A percentile compares a stretch with the other conserved stretches of the same genome.
These are phyloP conservation scores for Leccinum subtestaceum DNA, from an alignment of 768 basidiomycete species.

Conservation along the genomic window DNA sequence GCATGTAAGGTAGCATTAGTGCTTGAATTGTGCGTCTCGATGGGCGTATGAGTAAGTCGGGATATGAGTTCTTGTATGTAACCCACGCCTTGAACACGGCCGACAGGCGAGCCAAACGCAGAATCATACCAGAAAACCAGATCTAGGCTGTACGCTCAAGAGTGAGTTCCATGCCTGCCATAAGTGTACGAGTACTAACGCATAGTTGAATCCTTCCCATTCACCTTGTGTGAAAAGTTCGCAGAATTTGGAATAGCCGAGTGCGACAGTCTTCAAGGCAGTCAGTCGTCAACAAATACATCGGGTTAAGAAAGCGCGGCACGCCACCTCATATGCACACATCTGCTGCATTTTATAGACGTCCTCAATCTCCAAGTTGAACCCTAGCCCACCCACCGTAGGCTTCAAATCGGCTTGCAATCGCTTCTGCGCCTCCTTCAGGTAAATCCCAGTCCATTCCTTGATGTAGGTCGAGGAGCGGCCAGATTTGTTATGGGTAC, in stretches of 20 bases:
- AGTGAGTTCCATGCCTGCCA: neutral
- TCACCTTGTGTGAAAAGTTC: conserved; percentile 87
- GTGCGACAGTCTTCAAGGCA: conserved; percentile 70
- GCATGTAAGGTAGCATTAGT: conserved; percentile 83
- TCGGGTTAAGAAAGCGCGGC: neutral
- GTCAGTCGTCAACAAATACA: neutral
- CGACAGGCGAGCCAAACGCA: conserved; percentile 79
- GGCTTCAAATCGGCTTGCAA: conserved; percentile 50
- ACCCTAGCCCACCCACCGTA: conserved; percentile 38
- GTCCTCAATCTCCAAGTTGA: conserved; percentile 62
- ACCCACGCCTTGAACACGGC: conserved; percentile 73
- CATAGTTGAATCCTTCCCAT: conserved; percentile 91
- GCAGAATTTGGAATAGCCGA: conserved; percentile 91
- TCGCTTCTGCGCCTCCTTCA: conserved; percentile 60
- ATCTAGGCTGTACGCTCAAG: conserved; percentile 18
- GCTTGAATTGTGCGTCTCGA: conserved; percentile 69
- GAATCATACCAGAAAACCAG: conserved; percentile 51
- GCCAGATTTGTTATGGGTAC: conserved; percentile 42
- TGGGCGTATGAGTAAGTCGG: conserved; percentile 74
- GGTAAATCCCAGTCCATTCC: conserved; percentile 71
- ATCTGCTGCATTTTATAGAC: conserved; percentile 76
- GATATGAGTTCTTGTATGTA: conserved; percentile 83
- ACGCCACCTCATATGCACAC: conserved; percentile 76
- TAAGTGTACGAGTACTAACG: conserved; percentile 41
- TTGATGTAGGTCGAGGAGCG: conserved; percentile 57